These are phyloP conservation scores for Polygonum aviculare DNA, from an alignment of 148 eudicot genomes.

Conservation along the genomic window DNA sequence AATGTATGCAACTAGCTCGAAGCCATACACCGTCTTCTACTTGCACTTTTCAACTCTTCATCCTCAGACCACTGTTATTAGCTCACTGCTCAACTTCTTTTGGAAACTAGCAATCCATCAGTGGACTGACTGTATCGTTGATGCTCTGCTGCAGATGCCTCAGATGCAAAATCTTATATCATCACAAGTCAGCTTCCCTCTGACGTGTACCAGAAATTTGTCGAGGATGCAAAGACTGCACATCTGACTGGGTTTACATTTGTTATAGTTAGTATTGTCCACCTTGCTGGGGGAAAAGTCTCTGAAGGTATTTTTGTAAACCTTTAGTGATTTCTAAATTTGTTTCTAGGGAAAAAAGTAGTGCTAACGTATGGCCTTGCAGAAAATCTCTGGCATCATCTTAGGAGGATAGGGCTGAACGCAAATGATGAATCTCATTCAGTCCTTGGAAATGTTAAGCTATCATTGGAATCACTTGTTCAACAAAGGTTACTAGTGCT, in stretches of 20 bases:
- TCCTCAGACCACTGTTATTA: not conserved
- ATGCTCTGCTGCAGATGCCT: conserved; percentile 30
- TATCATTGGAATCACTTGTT: conserved; percentile 63
- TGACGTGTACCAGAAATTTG: conserved; percentile 57
- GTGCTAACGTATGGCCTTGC: conserved; percentile 6
- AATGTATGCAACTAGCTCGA: not conserved
- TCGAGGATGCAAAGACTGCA: conserved; percentile 56
- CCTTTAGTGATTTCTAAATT: not conserved
- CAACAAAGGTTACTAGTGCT: conserved; percentile 61
- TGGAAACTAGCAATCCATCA: not conserved
- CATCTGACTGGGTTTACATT: conserved; percentile 70
- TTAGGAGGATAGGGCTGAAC: conserved; percentile 72
- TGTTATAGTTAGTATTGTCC: conserved; percentile 55
- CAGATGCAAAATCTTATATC: conserved; percentile 74
- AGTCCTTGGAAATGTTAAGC: conserved; percentile 55
- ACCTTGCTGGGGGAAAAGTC: conserved; percentile 80
- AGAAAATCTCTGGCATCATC: conserved; percentile 91
- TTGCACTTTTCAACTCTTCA: not conserved
- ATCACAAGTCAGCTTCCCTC: conserved; percentile 64
- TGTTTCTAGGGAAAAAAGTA: not conserved
- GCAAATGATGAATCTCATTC: conserved; percentile 76
- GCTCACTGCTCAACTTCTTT: not conserved
- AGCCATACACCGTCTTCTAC: not conserved
- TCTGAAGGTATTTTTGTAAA: conserved; percentile 48
- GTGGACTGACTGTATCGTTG: not conserved